phyloP scores from a whole-genome alignment of 2,329 filamentous ascomycete genomes.

The Paracorniculantispora psalliotae region DNA sequence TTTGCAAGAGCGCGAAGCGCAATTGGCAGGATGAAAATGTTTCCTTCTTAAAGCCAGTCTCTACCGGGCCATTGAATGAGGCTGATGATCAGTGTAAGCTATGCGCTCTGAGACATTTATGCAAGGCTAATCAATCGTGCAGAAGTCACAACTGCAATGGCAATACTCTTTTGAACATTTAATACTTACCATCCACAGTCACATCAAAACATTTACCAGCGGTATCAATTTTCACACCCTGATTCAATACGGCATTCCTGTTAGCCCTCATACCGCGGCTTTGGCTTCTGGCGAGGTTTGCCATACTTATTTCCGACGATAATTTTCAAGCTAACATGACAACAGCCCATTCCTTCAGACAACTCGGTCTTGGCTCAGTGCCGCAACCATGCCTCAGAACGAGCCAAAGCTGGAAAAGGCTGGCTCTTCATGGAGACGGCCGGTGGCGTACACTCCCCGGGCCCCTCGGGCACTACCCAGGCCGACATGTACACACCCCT shows the following conservation, averaged over 20 bases:
- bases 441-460: constrained; percentile 75
- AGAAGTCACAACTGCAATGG: constrained; percentile 3
- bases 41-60: constrained; percentile 75
- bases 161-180: not conserved
- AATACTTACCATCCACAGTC: constrained; percentile 38
- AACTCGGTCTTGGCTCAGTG: constrained; percentile 46
- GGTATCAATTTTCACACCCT: constrained; percentile 50
- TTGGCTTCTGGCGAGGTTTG: constrained; percentile 38
- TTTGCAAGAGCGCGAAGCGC: constrained; percentile 57
- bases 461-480: constrained; percentile 70
- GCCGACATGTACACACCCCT: constrained; percentile 73
- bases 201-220: constrained; percentile 56
- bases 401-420: constrained; percentile 39
- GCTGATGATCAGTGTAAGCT: constrained; percentile 61
- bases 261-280: constrained; percentile 75
- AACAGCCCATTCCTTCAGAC: constrained; percentile 47
- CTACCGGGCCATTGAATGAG: constrained; percentile 65
- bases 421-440: constrained; percentile 75
- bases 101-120: not conserved
- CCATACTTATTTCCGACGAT: not conserved
- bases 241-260: constrained; percentile 66
- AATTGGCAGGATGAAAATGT: constrained; percentile 43
- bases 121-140: not conserved
- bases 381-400: constrained; percentile 38
- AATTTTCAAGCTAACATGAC: constrained; percentile 9